These are phyloP conservation scores for Cerrena zonata DNA, from an alignment of 1,284 basidiomycete species.

Conservation along the genomic window DNA sequence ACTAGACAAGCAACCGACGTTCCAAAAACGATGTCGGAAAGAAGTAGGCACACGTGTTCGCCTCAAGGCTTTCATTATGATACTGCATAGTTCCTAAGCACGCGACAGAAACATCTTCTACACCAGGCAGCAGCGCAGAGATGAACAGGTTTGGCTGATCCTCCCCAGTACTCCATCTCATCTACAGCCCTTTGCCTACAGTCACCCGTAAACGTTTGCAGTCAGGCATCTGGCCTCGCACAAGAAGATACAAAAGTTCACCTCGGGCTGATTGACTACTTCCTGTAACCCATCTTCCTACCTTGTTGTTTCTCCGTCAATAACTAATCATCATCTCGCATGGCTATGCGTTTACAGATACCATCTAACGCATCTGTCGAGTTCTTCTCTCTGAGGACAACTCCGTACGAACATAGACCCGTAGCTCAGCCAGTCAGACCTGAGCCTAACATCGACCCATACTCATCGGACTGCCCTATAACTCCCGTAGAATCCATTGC, in stretches of 20 bases:
- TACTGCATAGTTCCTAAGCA: not conserved
- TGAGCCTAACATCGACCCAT: slow-evolving; percentile 1
- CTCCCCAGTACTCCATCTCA: slow-evolving; percentile 2
- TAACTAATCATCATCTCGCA: slow-evolving; percentile 30
- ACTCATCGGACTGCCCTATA: slow-evolving; percentile 18
- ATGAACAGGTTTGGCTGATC: slow-evolving; percentile 7
- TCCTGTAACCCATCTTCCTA: slow-evolving; percentile 13
- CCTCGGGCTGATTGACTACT: slow-evolving; percentile 14
- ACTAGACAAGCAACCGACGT: too few relatives aligned
- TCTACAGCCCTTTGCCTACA: slow-evolving; percentile 3
- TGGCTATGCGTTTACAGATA: slow-evolving; percentile 52
- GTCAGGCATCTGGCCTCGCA: not conserved
- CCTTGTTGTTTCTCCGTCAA: slow-evolving; percentile 26
- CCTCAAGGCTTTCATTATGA: not conserved
- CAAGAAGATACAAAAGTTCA: slow-evolving; percentile 12
- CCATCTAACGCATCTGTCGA: slow-evolving; percentile 55
- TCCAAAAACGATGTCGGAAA: slow-evolving; percentile 5
- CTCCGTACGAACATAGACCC: slow-evolving; percentile 5
- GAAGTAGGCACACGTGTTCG: slow-evolving; percentile 2
- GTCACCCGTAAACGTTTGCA: not conserved
- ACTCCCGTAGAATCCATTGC: slow-evolving; percentile 32
- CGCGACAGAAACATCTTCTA: not conserved
- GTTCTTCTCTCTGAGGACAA: slow-evolving; percentile 38
- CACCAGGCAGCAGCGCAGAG: not conserved
- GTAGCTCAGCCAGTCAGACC: too few relatives aligned